phyloP scores from a whole-genome alignment of 257 asterid genomes.

The Solanum gracilifrons region DNA sequence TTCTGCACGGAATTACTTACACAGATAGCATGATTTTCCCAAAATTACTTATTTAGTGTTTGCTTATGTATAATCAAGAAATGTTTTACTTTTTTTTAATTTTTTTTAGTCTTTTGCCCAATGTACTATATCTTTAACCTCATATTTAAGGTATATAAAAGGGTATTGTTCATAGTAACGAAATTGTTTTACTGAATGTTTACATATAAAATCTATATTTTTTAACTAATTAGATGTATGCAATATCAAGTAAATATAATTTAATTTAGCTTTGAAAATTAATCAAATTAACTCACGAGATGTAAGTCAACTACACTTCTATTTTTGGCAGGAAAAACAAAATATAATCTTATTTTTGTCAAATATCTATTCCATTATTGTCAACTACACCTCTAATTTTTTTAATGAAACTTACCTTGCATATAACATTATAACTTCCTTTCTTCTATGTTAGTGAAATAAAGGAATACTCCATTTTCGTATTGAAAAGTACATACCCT shows the following conservation, averaged over 20 bases:
- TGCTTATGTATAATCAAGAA: background rate
- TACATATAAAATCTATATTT: background rate
- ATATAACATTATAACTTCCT: background rate
- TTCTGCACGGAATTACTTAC: background rate
- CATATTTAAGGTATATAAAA: background rate
- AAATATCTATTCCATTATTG: background rate
- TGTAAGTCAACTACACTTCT: too few species aligned
- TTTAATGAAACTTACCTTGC: background rate
- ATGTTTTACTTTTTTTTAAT: too few species aligned
- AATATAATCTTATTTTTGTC: too few species aligned
- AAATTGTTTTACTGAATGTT: background rate
- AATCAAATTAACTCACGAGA: too few species aligned
- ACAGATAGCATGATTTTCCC: background rate
- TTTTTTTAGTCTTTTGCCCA: background rate
- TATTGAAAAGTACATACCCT: background rate
- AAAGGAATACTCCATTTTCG: background rate
- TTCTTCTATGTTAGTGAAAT: background rate
- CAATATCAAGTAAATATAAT: too few species aligned
- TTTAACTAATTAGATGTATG: too few species aligned
- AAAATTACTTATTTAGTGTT: background rate
- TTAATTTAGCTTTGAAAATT: too few species aligned
- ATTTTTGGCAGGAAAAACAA: too few species aligned
- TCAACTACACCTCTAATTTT: background rate
- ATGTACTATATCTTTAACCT: background rate
- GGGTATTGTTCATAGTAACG: background rate